Evolutionary conservation across 345 rosid species (phyloP), one percentile per base, ranked within the genome.

Genomic region (Gossypium mustelinum): DNA sequence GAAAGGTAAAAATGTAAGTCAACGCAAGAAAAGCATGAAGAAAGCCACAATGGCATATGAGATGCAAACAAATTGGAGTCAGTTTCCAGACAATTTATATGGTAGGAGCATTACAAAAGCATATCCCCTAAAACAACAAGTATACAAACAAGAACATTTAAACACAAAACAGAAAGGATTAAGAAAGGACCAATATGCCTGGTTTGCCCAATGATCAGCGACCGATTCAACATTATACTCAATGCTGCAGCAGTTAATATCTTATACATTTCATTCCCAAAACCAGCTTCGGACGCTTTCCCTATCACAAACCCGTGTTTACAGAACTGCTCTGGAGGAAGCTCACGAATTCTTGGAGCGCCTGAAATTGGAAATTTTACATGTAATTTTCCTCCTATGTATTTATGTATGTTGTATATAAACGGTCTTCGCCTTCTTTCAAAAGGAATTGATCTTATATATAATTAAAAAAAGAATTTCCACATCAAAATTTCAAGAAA

Each of bases 131-230:
- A 48, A 71, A 20, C 3, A 27, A 22, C 25, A 58, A 56, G n/a
- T 20, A 68, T 39, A 24, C 56, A 55, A 60, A 70, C 11, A 47
- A 44, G 7, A 68, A 69, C 11, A 68, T 57, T 54, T 73, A 65
- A 73, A 79, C 18, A 65, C 29, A 59, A 61, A 84, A 84, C 78
- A 84, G 87, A 81, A 84, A 93, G 98, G 97, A 86, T 85, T 88
- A 83, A 86, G 94, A 86, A 91, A 91, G 96, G 85, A 95, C 96
- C 99, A 90, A 90, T 89, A 83, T 95, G 98, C 99, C 99, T 95
- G 93, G 98, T 93, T 83, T 95, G 97, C 86, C 96, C 96, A 85
- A 95, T 89, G 83, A 95, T 95, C 81, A 95, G 83, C 16, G 99
- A 95, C 81, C 99, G 94, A 81, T 93, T 93, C 85, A 95, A 78